Conservation (phyloP, 2,329 filamentous ascomycete species). For the Colletotrichum sp. region DNA sequence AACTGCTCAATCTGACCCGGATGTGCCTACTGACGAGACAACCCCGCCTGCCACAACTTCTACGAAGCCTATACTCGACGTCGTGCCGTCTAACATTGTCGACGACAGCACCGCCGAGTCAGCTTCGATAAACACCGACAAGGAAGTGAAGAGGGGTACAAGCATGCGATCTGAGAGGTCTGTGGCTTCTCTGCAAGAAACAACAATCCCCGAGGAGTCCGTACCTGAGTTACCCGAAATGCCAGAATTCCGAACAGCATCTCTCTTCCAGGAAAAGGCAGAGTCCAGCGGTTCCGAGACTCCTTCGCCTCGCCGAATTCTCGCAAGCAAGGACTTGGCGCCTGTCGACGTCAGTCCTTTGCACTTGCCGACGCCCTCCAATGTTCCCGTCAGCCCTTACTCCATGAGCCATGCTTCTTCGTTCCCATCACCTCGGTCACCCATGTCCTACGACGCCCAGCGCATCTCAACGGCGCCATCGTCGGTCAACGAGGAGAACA, state of each 20-base stretch:
- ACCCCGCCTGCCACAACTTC: slow-evolving; percentile 34
- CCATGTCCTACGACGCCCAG: slow-evolving; percentile 73
- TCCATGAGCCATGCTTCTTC: slow-evolving; percentile 70
- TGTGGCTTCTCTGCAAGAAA: slow-evolving; percentile 56
- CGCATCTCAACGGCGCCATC: slow-evolving; percentile 78
- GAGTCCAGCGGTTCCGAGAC: slow-evolving; percentile 46
- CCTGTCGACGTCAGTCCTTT: slow-evolving; percentile 57
- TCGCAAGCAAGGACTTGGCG: slow-evolving; percentile 49
- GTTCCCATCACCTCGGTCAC: slow-evolving; percentile 72
- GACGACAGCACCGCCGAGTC: slow-evolving; percentile 28
- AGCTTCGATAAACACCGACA: slow-evolving; percentile 51
- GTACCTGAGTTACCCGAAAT: slow-evolving; percentile 33
- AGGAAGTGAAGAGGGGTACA: slow-evolving; percentile 38
- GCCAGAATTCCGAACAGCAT: slow-evolving; percentile 44
- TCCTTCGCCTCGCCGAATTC: slow-evolving; percentile 49
- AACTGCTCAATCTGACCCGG: background rate
- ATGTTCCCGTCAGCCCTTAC: slow-evolving; percentile 66
- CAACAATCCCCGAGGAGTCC: slow-evolving; percentile 54
- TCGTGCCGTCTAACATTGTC: background rate
- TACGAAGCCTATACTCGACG: slow-evolving; percentile 28
- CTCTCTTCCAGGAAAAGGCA: slow-evolving; percentile 34
- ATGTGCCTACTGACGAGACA: slow-evolving; percentile 29
- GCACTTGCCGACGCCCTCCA: slow-evolving; percentile 46
- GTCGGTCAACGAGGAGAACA: slow-evolving; percentile 73
- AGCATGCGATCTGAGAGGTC: slow-evolving; percentile 55